Percentiles rank a stretch among this genome's conserved stretches.
These are phyloP conservation scores for Apiotrichum gracile DNA, from an alignment of 1,284 basidiomycete genomes.

Conservation along the genomic window DNA sequence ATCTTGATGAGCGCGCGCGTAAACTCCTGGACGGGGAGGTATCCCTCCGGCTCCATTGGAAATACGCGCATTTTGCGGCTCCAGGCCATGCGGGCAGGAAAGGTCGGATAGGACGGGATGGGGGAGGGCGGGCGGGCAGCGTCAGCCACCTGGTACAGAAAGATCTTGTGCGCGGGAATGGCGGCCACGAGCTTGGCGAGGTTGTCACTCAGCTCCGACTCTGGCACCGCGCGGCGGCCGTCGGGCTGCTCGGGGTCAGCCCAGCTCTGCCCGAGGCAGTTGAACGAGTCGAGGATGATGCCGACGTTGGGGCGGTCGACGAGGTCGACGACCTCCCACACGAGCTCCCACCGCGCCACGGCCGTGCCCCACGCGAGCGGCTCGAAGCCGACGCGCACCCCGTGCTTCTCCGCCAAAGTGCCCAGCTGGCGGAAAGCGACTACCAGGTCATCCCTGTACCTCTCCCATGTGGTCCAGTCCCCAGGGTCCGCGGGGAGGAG, in stretches of 20 bases:
- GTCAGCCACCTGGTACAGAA: slow-evolving; percentile 3
- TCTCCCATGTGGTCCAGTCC: too few species aligned
- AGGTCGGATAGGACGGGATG: background rate
- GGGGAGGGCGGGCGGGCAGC: background rate
- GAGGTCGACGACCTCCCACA: background rate
- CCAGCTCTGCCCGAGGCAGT: slow-evolving; percentile 2
- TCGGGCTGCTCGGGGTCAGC: background rate
- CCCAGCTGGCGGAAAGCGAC: too few species aligned
- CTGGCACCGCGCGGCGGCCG: background rate
- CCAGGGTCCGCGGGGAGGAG: too few species aligned
- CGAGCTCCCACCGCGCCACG: slow-evolving; percentile 2
- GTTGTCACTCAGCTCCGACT: background rate
- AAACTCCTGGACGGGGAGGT: slow-evolving; percentile 6
- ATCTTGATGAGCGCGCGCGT: background rate
- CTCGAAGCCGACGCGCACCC: too few species aligned
- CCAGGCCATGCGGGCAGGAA: slow-evolving; percentile 1
- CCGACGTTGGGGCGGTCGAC: slow-evolving; percentile 7
- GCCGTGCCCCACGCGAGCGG: too few species aligned
- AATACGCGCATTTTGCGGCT: background rate
- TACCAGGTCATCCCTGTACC: too few species aligned
- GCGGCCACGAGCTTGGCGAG: background rate
- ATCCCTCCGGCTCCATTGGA: background rate
- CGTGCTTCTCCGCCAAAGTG: too few species aligned
- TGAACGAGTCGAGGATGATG: slow-evolving; percentile 8
- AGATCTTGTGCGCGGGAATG: background rate